Evolutionary conservation across 1,284 basidiomycete genomes (phyloP).

Genomic region (Ceratobasidium sp.): DNA sequence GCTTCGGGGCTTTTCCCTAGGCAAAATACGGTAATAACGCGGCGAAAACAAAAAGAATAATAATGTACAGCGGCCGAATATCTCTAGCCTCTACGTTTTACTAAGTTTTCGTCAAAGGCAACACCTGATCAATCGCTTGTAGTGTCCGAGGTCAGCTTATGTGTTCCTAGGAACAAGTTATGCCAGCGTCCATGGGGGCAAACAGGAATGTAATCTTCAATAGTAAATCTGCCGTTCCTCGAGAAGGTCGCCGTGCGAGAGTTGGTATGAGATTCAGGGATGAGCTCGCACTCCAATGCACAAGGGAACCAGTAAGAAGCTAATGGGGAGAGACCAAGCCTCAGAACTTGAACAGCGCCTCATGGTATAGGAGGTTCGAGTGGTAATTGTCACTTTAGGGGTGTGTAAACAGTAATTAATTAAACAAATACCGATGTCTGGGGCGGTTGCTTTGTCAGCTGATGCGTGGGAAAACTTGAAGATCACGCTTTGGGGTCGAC

Average conservation of each 20-base stretch:
- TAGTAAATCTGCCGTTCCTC: neutral
- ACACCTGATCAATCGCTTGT: too few species aligned
- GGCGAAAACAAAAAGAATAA: too few species aligned
- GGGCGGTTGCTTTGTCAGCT: slow-evolving; percentile 29
- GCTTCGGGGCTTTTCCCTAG: too few species aligned
- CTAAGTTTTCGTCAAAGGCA: too few species aligned
- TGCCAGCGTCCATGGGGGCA: neutral
- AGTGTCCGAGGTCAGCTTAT: too few species aligned
- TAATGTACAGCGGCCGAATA: too few species aligned
- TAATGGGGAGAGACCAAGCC: too few species aligned
- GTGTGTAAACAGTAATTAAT: neutral
- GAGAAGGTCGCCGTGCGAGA: slow-evolving; percentile 1
- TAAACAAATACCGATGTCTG: neutral
- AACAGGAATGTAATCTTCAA: neutral
- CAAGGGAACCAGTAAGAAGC: neutral
- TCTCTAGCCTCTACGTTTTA: too few species aligned
- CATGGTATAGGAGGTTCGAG: too few species aligned
- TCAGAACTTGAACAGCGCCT: too few species aligned
- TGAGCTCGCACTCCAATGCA: neutral
- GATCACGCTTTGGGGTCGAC: slow-evolving; percentile 15
- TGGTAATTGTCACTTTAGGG: neutral
- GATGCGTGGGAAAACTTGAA: slow-evolving; percentile 38
- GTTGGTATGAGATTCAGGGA: neutral
- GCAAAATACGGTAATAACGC: too few species aligned
- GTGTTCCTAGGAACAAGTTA: neutral